phyloP scores from a whole-genome alignment of 441 rosid species.

The Cnidoscolus chayamansa region DNA sequence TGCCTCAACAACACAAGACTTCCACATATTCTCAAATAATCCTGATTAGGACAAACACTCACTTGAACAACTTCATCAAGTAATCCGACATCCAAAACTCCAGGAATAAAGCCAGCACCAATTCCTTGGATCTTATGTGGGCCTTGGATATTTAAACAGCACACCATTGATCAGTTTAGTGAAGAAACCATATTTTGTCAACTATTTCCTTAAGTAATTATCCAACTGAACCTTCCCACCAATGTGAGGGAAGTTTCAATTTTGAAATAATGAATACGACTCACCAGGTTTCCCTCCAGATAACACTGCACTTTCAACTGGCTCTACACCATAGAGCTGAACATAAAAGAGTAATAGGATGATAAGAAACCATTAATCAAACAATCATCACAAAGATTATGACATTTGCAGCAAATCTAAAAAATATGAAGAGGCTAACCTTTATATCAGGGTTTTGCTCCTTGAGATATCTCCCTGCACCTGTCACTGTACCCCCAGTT shows the following conservation, averaged over 20 bases:
- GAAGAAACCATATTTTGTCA: background rate
- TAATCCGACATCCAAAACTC: constrained; percentile 46
- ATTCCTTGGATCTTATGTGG: constrained; percentile 68
- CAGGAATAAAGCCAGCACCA: constrained; percentile 66
- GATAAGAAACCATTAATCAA: constrained; percentile 14
- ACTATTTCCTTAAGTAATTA: background rate
- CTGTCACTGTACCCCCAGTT: constrained; percentile 67
- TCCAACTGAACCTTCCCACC: background rate
- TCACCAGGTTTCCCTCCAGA: constrained; percentile 60
- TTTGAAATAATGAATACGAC: constrained; percentile 7
- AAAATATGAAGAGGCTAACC: constrained; percentile 32
- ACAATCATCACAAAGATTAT: background rate
- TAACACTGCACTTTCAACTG: constrained; percentile 59
- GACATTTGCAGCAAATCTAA: background rate
- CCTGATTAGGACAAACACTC: constrained; percentile 23
- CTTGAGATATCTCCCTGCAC: constrained; percentile 58
- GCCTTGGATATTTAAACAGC: constrained; percentile 29
- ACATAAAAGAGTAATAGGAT: constrained; percentile 2
- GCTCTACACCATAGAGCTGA: constrained; percentile 57
- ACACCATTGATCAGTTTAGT: background rate
- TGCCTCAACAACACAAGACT: background rate
- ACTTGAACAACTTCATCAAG: constrained; percentile 58
- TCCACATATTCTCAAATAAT: background rate
- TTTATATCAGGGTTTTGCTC: constrained; percentile 58
- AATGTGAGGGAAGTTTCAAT: background rate